Conservation (phyloP, 257 asterid species). For the Capsicum rhomboideum region DNA sequence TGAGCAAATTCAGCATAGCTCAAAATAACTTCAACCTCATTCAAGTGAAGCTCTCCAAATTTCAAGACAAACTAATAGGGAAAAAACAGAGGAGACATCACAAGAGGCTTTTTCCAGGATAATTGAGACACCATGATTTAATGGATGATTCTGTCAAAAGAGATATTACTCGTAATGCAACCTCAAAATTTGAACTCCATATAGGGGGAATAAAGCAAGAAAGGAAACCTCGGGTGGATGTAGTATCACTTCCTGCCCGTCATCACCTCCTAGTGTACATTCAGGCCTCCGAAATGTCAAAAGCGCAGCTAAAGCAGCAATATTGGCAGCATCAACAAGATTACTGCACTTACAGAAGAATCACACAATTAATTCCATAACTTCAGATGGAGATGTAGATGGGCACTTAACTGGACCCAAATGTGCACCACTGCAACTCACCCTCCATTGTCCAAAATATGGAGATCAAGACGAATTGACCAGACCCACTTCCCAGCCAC, state of each 20-base stretch:
- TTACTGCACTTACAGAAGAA: slow-evolving; percentile 36
- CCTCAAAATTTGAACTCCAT: neutral
- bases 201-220: neutral
- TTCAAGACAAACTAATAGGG: neutral
- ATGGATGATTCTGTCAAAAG: neutral
- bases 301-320: slow-evolving; percentile 94
- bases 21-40: neutral
- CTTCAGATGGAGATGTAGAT: neutral
- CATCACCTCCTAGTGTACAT: slow-evolving; percentile 82
- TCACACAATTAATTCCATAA: neutral
- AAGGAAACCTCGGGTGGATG: slow-evolving; percentile 74
- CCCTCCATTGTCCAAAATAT: slow-evolving; percentile 95
- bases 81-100: neutral
- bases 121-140: neutral
- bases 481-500: slow-evolving; percentile 92
- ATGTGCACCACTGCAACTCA: slow-evolving; percentile 22
- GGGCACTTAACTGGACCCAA: neutral
- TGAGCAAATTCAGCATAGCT: neutral
- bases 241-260: slow-evolving; percentile 68
- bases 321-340: slow-evolving; percentile 94
- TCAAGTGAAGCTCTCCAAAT: neutral
- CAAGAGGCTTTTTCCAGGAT: neutral
- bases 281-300: slow-evolving; percentile 89
- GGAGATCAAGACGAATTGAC: slow-evolving; percentile 90
- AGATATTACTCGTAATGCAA: neutral